Percentiles rank a stretch among this genome's conserved stretches.
Evolutionary conservation across 73 alveolate species (phyloP).

Genomic region (Diophrys appendiculata): DNA sequence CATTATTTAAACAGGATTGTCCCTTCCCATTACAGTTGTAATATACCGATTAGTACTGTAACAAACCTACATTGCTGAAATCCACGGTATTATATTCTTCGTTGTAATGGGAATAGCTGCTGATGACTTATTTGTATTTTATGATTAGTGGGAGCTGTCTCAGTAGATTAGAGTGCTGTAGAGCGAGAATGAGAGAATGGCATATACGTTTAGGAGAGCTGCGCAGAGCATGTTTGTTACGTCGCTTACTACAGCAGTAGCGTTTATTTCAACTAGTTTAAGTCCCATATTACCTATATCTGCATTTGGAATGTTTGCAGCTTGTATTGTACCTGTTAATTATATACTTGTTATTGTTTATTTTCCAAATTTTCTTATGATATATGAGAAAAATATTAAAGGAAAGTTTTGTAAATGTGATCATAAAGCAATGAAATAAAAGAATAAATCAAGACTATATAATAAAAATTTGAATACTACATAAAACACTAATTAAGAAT

Average conservation of each 20-base stretch:
- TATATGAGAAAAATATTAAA: constrained; percentile 23
- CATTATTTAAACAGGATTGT: not conserved
- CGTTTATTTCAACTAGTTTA: constrained; percentile 33
- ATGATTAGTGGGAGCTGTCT: constrained; percentile 50
- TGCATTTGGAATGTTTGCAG: constrained; percentile 51
- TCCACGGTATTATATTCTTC: constrained; percentile 55
- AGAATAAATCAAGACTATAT: too few species aligned
- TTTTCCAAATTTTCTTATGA: constrained; percentile 14
- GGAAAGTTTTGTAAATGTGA: too few species aligned
- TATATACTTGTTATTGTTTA: constrained; percentile 19
- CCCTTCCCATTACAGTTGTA: not conserved
- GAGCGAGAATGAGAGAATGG: constrained; percentile 2
- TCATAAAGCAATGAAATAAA: too few species aligned
- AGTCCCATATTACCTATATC: constrained; percentile 41
- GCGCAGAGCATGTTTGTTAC: constrained; percentile 33
- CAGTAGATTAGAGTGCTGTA: not conserved
- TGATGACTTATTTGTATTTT: constrained; percentile 59
- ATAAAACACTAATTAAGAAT: too few species aligned
- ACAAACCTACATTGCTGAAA: not conserved
- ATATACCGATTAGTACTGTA: not conserved
- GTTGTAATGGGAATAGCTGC: constrained; percentile 71
- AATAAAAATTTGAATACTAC: too few species aligned
- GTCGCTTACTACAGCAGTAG: constrained; percentile 36
- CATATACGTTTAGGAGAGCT: constrained; percentile 28
- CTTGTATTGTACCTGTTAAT: constrained; percentile 13